Base-by-base conservation (phyloP, 805 yeast genomes). In the Maudiozyma barnettii region DNA sequence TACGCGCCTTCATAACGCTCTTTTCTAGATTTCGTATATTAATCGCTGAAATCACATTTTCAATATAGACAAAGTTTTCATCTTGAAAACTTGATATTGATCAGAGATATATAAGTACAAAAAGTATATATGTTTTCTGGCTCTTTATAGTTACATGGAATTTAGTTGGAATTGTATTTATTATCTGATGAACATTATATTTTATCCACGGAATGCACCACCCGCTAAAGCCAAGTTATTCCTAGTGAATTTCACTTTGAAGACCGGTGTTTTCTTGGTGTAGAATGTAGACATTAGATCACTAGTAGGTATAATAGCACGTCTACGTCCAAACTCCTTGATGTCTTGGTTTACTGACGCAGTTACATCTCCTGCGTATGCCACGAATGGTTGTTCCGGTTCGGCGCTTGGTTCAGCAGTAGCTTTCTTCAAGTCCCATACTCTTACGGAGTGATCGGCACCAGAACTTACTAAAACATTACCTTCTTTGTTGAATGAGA, bases 281-380 rank as follows among this genome's bases (percentile, higher is more conserved):
- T 86, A 86, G 64, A 84, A 93, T 19, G 93, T 93, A 4, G 95
- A 89, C 79, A 93, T 77, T 58, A 91, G 95, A 65, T 93, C 99
- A 44, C 79, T 76, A 2, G 95, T 79, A 10, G 95, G 89, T n/a
- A 81, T 75, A 22, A 85, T 75, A 51, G 87, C 91, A 57, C 77
- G 75, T 50, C 82, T 75, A 55, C 76, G 76, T 49, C 78, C 73
- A 49, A 71, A 72, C 35, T 68, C 69, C 48, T 75, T 80, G 6
- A 59, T 56, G 49, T 74, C 78, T 46, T 60, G 62, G 35, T 58
- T 55, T 18, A 58, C 58, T 2, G 64, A 56, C 2, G 64, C 53
- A 18, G 66, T 57, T 20, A 65, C 59, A 51, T 63, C 68, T 18
- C 66, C 68, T 39, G 57, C 53, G 41, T 68, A 66, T 22, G 57